A percentile compares a stretch with the other conserved stretches of the same genome.
phyloP scores from a whole-genome alignment of 208 protist species.

The Dictyostelium gargantuum region DNA sequence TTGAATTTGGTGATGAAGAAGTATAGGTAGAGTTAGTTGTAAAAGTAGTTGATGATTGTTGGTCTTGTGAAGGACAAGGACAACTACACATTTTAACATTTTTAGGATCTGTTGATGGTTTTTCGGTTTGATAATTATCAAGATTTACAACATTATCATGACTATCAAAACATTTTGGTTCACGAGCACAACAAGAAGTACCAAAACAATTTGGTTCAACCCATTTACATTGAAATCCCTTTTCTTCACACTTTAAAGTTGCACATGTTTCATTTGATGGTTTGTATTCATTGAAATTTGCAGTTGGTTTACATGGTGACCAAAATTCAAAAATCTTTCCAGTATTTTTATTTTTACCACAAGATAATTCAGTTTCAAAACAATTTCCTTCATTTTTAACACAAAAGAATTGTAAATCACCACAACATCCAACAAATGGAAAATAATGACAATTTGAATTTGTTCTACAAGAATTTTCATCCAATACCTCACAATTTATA shows the following conservation, averaged over 20 bases:
- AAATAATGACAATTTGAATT: background rate
- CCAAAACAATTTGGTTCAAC: background rate
- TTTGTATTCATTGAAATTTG: background rate
- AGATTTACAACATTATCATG: background rate
- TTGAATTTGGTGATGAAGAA: background rate
- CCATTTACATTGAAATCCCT: background rate
- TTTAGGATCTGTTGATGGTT: background rate
- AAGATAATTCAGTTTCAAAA: background rate
- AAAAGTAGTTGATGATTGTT: no score
- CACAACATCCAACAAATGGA: conserved; percentile 3
- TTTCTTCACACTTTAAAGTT: background rate
- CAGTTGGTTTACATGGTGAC: background rate
- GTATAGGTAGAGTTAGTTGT: background rate
- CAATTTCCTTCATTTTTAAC: background rate
- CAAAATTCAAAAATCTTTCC: conserved; percentile 32
- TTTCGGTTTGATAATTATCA: background rate
- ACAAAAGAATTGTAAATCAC: background rate
- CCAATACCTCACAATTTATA: background rate
- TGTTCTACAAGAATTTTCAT: background rate
- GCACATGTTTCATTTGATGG: conserved; percentile 1
- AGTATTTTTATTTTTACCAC: background rate
- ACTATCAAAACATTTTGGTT: background rate
- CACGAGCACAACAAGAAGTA: conserved; percentile 4
- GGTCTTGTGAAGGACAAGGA: no score
- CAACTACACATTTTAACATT: no score